These are phyloP conservation scores for Thelonectria blattea DNA, from an alignment of 2,329 filamentous ascomycete genomes.

Conservation along the genomic window DNA sequence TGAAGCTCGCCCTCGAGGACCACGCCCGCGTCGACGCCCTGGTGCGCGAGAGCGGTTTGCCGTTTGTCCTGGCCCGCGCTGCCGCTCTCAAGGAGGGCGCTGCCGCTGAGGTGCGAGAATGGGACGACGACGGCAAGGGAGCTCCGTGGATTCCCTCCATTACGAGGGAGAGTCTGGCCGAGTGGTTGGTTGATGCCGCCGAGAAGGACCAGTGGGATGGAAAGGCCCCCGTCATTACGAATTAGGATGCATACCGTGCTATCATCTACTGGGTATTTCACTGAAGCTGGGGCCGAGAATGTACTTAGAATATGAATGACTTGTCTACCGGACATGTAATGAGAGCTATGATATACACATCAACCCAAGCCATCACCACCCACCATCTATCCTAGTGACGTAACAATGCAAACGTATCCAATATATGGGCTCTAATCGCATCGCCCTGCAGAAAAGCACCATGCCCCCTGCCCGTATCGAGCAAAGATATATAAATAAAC, in stretches of 20 bases:
- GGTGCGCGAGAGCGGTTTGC: slow-evolving; percentile 41
- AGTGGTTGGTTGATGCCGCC: slow-evolving; percentile 52
- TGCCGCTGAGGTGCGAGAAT: slow-evolving; percentile 45
- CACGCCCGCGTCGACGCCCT: slow-evolving; percentile 54
- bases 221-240: slow-evolving; percentile 53
- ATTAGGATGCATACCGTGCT: slow-evolving; percentile 32
- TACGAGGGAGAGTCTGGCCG: slow-evolving; percentile 49
- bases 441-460: slow-evolving; percentile 1
- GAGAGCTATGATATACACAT: too few species aligned
- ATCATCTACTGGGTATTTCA: not conserved
- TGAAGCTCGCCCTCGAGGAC: slow-evolving; percentile 53
- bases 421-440: slow-evolving; percentile 3
- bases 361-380: not conserved
- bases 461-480: not conserved
- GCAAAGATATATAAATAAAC: slow-evolving; percentile 11
- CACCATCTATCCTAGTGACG: not conserved
- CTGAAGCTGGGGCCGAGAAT: not conserved
- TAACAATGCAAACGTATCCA: not conserved
- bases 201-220: slow-evolving; percentile 50
- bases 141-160: slow-evolving; percentile 48
- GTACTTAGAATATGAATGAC: not conserved
- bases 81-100: slow-evolving; percentile 50
- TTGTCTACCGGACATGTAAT: not conserved
- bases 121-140: slow-evolving; percentile 50
- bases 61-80: slow-evolving; percentile 52